Percentiles rank a stretch among this genome's conserved stretches.
These are phyloP conservation scores for Clavaria fumosa DNA, from an alignment of 768 basidiomycete genomes.

Conservation along the genomic window DNA sequence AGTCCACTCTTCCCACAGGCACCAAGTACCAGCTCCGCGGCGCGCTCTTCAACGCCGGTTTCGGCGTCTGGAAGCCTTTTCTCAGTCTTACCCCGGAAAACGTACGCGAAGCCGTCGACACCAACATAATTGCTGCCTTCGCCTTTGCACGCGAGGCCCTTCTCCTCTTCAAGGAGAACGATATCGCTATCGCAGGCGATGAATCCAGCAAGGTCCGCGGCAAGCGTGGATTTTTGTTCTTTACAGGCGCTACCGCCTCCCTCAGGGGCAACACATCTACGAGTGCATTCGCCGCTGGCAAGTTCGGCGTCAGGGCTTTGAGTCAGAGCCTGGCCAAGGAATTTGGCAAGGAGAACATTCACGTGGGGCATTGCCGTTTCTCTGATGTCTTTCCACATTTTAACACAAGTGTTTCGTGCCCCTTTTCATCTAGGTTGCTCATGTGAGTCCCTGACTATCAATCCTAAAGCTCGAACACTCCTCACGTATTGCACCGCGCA, in stretches of 20 bases:
- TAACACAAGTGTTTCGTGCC: background rate
- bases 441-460: conserved; percentile 41
- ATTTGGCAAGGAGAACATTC: conserved; percentile 60
- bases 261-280: conserved; percentile 45
- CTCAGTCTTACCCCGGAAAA: conserved; percentile 46
- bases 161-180: conserved; percentile 42
- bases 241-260: conserved; percentile 61
- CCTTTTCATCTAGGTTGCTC: conserved; percentile 33
- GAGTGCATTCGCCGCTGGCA: conserved; percentile 48
- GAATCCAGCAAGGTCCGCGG: conserved; percentile 18
- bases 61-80: conserved; percentile 51
- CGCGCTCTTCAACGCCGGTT: conserved; percentile 48
- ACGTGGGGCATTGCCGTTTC: no score
- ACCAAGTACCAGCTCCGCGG: conserved; percentile 36
- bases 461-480: background rate
- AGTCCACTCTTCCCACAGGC: background rate
- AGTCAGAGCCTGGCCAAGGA: conserved; percentile 63
- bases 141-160: conserved; percentile 49
- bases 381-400: no score
- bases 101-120: conserved; percentile 31
- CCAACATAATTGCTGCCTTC: conserved; percentile 43
- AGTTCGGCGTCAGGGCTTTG: conserved; percentile 45
- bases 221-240: conserved; percentile 47
- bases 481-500: background rate
- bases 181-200: conserved; percentile 16